Evolutionary conservation across 2,329 filamentous ascomycete genomes (phyloP).

Genomic region (Epichloe uncinata): DNA sequence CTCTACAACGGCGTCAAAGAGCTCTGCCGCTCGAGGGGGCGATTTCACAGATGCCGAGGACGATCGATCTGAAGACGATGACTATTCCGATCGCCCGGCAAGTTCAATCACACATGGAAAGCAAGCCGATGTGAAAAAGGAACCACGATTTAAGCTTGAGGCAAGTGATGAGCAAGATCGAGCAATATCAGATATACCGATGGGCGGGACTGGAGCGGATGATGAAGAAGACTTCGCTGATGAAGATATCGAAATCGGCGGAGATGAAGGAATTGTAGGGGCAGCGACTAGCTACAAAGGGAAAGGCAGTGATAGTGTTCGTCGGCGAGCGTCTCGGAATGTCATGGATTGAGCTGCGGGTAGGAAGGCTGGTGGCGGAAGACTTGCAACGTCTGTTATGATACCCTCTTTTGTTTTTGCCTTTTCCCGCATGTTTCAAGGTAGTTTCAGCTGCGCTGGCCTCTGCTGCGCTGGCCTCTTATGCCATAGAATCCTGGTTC

Average conservation of each 20-base stretch:
- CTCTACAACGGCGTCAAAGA: conserved; percentile 18
- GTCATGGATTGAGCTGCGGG: conserved; percentile 7
- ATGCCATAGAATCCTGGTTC: background rate
- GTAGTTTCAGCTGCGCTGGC: too few relatives aligned
- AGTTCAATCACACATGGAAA: conserved; percentile 30
- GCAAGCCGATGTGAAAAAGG: conserved; percentile 28
- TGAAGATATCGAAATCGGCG: conserved; percentile 17
- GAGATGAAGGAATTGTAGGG: conserved; percentile 29
- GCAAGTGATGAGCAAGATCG: conserved; percentile 12
- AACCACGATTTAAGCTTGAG: conserved; percentile 24
- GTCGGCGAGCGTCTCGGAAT: conserved; percentile 18
- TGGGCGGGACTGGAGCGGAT: conserved; percentile 29
- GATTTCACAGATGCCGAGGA: conserved; percentile 8
- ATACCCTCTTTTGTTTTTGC: conserved; percentile 2
- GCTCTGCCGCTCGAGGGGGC: conserved; percentile 4
- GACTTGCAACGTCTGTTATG: background rate
- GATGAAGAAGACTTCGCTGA: conserved; percentile 31
- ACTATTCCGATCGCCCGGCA: conserved; percentile 27
- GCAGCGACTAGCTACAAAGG: conserved; percentile 41
- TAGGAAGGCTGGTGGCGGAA: background rate
- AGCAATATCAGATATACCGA: conserved; percentile 20
- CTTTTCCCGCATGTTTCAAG: background rate
- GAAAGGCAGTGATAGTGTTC: conserved; percentile 18
- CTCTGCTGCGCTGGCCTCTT: background rate
- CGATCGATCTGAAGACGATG: conserved; percentile 12